Evolutionary conservation across 129 eudicot genomes (phyloP).

Genomic region (Escallonia rubra): DNA sequence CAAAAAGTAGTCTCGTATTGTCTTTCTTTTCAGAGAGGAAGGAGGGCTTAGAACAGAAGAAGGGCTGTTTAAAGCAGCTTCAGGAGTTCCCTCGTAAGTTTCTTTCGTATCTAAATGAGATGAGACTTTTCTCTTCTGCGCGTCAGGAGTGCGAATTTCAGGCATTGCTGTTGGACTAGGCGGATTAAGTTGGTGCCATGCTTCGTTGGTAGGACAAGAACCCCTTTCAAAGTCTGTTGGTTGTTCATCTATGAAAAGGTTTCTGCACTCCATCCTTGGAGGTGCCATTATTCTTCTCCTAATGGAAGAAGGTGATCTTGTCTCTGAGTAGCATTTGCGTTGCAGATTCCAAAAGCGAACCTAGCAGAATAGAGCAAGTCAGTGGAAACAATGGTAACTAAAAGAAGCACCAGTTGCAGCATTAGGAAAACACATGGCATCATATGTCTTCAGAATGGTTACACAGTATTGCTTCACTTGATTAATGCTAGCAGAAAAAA

Average conservation of each 20-base stretch:
- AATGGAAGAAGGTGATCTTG: constrained; percentile 57
- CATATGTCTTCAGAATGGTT: no score
- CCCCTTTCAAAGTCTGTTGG: constrained; percentile 5
- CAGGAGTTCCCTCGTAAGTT: constrained; percentile 50
- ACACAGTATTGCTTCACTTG: not conserved
- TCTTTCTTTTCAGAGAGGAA: constrained; percentile 79
- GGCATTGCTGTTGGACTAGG: constrained; percentile 21
- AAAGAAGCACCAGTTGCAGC: no score
- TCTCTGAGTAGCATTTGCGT: constrained; percentile 56
- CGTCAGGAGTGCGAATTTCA: constrained; percentile 59
- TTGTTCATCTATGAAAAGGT: constrained; percentile 39
- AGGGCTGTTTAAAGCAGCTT: constrained; percentile 58
- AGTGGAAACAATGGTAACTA: no score
- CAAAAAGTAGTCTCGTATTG: constrained; percentile 79
- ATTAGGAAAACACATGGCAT: no score
- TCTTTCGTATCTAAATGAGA: constrained; percentile 23
- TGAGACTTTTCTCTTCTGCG: constrained; percentile 25
- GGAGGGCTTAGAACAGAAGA: constrained; percentile 89
- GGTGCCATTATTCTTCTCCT: constrained; percentile 51
- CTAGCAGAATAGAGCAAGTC: constrained; percentile 22
- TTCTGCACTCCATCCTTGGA: constrained; percentile 44
- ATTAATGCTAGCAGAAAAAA: not conserved
- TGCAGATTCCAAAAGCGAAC: constrained; percentile 77
- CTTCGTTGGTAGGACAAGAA: constrained; percentile 9
- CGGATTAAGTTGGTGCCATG: constrained; percentile 12